A percentile compares a stretch with the other conserved stretches of the same genome.
Conservation (phyloP, 257 asterid genomes). For the Jacaranda copaia region DNA sequence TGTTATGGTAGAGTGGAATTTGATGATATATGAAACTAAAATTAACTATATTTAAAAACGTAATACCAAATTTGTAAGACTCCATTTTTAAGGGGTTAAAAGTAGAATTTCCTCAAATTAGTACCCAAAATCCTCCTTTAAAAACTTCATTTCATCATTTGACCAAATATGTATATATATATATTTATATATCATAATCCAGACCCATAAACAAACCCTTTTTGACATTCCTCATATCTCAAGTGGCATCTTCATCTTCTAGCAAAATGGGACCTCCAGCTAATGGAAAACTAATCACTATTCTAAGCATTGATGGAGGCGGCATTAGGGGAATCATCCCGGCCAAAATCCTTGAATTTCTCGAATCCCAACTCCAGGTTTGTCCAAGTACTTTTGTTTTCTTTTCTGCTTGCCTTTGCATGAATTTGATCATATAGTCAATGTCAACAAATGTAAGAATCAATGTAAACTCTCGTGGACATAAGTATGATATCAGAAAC, state of each 20-base stretch:
- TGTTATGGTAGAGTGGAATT: no score
- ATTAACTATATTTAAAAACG: no score
- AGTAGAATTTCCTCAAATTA: not conserved
- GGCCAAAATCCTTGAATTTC: slow-evolving; percentile 54
- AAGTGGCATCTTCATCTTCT: slow-evolving; percentile 39
- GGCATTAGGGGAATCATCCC: slow-evolving; percentile 80
- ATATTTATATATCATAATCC: not conserved
- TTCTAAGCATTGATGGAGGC: slow-evolving; percentile 84
- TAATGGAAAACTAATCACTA: slow-evolving; percentile 49
- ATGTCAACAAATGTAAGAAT: no score
- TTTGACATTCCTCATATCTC: not conserved
- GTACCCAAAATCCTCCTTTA: slow-evolving; percentile 17
- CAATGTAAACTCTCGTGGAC: not conserved
- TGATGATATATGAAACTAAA: no score
- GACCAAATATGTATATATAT: no score
- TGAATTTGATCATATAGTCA: not conserved
- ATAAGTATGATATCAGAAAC: slow-evolving; percentile 35
- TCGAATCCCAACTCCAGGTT: slow-evolving; percentile 70
- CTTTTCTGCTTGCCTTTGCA: not conserved
- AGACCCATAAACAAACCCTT: not conserved
- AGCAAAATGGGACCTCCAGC: slow-evolving; percentile 46
- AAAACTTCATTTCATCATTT: slow-evolving; percentile 11
- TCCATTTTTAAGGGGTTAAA: slow-evolving; percentile 5
- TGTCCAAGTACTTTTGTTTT: not conserved
- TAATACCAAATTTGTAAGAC: not conserved